Evolutionary conservation across 495 filamentous ascomycete species (phyloP).

Genomic region (Evansstolkia leycettana): DNA sequence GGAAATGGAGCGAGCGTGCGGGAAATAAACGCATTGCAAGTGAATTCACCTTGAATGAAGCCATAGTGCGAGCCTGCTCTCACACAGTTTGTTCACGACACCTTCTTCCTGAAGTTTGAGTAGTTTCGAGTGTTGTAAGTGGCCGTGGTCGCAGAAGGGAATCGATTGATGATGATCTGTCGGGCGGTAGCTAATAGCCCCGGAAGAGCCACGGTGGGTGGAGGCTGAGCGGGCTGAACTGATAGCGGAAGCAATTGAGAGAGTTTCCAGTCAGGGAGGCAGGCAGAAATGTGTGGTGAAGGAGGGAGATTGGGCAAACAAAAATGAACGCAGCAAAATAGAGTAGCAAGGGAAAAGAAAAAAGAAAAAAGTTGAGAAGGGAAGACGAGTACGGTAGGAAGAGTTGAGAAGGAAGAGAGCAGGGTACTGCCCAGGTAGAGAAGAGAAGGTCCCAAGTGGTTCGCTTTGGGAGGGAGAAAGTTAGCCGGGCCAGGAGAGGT

Average conservation of each 20-base stretch:
- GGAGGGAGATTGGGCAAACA: no score
- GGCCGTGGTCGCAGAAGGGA: not conserved
- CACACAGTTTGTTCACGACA: not conserved
- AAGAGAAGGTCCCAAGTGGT: not conserved
- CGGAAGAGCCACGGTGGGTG: not conserved
- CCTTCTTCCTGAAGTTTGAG: not conserved
- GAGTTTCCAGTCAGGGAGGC: no score
- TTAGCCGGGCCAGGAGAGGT: not conserved
- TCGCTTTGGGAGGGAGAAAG: not conserved
- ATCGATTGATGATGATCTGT: no score
- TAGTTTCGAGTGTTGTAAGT: not conserved
- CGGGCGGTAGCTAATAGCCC: conserved; percentile 1
- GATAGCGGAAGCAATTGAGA: not conserved
- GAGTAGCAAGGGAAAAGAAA: no score
- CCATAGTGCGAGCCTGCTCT: conserved; percentile 18
- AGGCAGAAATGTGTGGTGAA: no score
- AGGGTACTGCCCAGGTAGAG: not conserved
- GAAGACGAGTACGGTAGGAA: conserved; percentile 7
- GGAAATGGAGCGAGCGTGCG: conserved; percentile 1
- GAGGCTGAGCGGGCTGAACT: not conserved
- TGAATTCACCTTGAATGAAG: conserved; percentile 32
- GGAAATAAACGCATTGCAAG: conserved; percentile 4
- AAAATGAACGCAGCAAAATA: no score
- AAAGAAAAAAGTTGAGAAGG: conserved; percentile 11
- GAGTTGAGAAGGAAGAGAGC: conserved; percentile 4